Percentiles rank a stretch among this genome's conserved stretches.
Conservation (phyloP, 106 monocot species). For the Agapanthus africanus region DNA sequence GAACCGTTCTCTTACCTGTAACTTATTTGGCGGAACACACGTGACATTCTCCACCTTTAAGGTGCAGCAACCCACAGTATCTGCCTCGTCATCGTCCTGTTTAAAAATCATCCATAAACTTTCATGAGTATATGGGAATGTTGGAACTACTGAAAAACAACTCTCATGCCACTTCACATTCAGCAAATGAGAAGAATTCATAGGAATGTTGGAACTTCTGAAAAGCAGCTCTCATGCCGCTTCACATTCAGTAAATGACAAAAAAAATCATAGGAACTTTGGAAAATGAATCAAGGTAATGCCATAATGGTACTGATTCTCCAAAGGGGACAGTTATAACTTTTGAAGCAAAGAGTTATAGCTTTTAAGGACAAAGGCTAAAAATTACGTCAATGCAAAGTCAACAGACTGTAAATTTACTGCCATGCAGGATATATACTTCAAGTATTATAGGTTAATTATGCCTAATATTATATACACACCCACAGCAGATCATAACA, state of each 20-base stretch:
- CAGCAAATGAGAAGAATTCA: too few relatives aligned
- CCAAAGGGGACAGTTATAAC: neutral
- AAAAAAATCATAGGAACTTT: too few relatives aligned
- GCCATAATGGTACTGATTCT: neutral
- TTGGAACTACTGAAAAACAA: too few relatives aligned
- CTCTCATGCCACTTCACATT: too few relatives aligned
- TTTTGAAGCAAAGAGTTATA: too few relatives aligned
- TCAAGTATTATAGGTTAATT: neutral
- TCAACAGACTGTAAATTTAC: neutral
- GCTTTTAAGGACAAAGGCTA: neutral
- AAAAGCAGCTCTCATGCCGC: too few relatives aligned
- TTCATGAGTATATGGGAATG: too few relatives aligned
- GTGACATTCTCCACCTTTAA: conserved; percentile 91
- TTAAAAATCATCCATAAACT: neutral
- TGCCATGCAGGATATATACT: neutral
- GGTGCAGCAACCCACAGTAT: conserved; percentile 96
- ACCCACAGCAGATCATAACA: neutral
- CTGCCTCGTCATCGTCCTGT: conserved; percentile 97
- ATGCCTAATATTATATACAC: neutral
- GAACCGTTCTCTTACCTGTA: conserved; percentile 41
- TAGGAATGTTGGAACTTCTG: too few relatives aligned
- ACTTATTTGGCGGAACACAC: conserved; percentile 75
- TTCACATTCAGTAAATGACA: too few relatives aligned
- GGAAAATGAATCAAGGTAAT: too few relatives aligned
- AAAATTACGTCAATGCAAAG: neutral